Conservation (phyloP, 106 monocot genomes). For the Amphibolis antarctica region DNA sequence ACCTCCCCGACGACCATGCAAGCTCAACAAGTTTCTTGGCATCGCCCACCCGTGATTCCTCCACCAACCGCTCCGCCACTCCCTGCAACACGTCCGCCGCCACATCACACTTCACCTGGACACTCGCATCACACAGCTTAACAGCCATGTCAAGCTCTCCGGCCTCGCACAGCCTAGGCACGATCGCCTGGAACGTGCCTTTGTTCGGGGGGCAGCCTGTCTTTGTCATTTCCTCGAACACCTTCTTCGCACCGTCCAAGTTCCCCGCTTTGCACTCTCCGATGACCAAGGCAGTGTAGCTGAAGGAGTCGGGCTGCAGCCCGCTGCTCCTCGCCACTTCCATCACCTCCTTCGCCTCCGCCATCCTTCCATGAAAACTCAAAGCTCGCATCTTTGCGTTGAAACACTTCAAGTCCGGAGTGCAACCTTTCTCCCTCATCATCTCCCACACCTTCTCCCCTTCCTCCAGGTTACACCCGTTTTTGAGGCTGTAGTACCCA, state of each 20-base stretch:
- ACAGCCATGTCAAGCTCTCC: constrained; percentile 49
- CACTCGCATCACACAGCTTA: constrained; percentile 30
- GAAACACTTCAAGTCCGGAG: constrained; percentile 42
- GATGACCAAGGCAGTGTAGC: constrained; percentile 45
- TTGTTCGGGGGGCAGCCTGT: constrained; percentile 35
- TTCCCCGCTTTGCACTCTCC: constrained; percentile 36
- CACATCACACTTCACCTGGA: constrained; percentile 13
- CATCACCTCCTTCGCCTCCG: constrained; percentile 29
- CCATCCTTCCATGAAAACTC: constrained; percentile 12
- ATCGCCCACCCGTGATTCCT: constrained; percentile 29
- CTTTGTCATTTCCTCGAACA: constrained; percentile 35
- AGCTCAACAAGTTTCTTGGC: constrained; percentile 56
- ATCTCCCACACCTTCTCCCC: constrained; percentile 41
- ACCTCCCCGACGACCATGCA: constrained; percentile 1
- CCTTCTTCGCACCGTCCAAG: constrained; percentile 43
- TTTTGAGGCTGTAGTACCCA: constrained; percentile 23
- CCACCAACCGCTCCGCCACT: constrained; percentile 36
- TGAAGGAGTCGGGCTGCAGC: constrained; percentile 12
- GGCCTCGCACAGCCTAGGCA: constrained; percentile 34
- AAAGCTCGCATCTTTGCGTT: constrained; percentile 46
- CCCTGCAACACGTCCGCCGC: constrained; percentile 23
- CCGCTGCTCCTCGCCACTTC: constrained; percentile 3
- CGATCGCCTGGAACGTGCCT: constrained; percentile 26
- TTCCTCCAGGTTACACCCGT: constrained; percentile 7
- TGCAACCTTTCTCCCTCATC: constrained; percentile 26